Percentiles rank a stretch among this genome's conserved stretches.
phyloP scores from a whole-genome alignment of 148 eudicot genomes.

The Nepenthes gracilis region DNA sequence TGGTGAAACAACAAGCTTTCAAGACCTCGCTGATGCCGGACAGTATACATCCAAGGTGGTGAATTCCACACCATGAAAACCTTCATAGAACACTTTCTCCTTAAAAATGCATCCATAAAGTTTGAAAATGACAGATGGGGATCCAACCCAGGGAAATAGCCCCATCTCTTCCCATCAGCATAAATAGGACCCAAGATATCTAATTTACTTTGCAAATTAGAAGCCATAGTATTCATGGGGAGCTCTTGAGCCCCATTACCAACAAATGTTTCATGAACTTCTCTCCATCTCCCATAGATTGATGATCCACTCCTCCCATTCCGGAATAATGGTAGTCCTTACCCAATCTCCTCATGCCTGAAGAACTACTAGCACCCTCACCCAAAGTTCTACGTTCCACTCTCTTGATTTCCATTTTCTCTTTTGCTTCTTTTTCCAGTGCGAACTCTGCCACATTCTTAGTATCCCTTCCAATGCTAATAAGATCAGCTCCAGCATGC shows the following conservation, averaged over 20 bases:
- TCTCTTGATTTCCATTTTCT: slow-evolving; percentile 17
- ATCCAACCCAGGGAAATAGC: slow-evolving; percentile 70
- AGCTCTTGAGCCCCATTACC: slow-evolving; percentile 10
- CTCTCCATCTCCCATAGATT: slow-evolving; percentile 4
- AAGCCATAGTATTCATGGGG: slow-evolving; percentile 10
- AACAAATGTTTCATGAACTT: slow-evolving; percentile 3
- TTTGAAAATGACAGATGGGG: slow-evolving; percentile 57
- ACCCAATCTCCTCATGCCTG: slow-evolving; percentile 3
- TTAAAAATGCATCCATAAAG: slow-evolving; percentile 70
- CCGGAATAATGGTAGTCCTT: slow-evolving; percentile 4
- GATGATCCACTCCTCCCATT: slow-evolving; percentile 5
- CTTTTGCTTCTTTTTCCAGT: slow-evolving; percentile 3
- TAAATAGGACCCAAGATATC: slow-evolving; percentile 30
- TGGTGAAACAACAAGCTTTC: slow-evolving; percentile 78
- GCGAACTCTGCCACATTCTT: slow-evolving; percentile 5
- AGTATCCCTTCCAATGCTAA: slow-evolving; percentile 4
- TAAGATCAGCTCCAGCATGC: not conserved
- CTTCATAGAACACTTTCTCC: slow-evolving; percentile 68
- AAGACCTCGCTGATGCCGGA: slow-evolving; percentile 72
- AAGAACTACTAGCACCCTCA: slow-evolving; percentile 13
- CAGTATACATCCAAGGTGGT: slow-evolving; percentile 76
- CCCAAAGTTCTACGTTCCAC: slow-evolving; percentile 34
- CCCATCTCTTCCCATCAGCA: slow-evolving; percentile 81
- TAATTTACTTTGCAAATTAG: slow-evolving; percentile 11
- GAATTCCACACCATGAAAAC: slow-evolving; percentile 97